Evolutionary conservation across 192 early-diverging fungal genomes (phyloP).

Genomic region (Phlyctochytrium arcticum): DNA sequence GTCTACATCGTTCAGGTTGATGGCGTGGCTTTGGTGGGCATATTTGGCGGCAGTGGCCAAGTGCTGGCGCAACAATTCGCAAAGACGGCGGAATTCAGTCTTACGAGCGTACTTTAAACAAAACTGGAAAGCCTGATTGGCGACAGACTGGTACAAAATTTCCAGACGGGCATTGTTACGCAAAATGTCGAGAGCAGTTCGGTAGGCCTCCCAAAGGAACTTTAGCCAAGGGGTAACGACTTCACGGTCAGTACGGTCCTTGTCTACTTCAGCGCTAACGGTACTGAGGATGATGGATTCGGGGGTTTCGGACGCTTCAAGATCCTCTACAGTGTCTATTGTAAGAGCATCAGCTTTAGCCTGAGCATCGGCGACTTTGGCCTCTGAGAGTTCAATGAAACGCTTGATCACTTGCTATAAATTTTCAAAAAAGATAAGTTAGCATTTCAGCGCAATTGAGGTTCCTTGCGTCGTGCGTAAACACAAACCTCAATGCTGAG

Average conservation of each 20-base stretch:
- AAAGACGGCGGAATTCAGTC: constrained; percentile 97
- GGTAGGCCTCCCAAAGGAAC: constrained; percentile 99
- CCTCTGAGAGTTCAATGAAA: constrained; percentile 84
- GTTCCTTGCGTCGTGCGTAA: neutral
- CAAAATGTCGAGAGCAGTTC: constrained; percentile 93
- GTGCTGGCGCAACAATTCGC: constrained; percentile 94
- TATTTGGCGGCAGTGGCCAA: constrained; percentile 85
- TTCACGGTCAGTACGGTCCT: constrained; percentile 95
- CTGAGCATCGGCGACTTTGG: constrained; percentile 87
- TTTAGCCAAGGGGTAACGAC: constrained; percentile 98
- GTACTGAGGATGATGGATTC: constrained; percentile 95
- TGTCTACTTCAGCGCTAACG: constrained; percentile 88
- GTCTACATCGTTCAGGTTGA: constrained; percentile 95
- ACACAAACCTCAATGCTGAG: constrained; percentile 73
- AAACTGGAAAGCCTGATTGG: constrained; percentile 93
- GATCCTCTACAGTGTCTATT: constrained; percentile 82
- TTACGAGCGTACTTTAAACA: constrained; percentile 93
- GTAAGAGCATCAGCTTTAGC: constrained; percentile 82
- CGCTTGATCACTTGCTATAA: constrained; percentile 74
- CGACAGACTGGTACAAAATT: constrained; percentile 84
- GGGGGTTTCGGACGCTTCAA: constrained; percentile 95
- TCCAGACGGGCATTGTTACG: constrained; percentile 96
- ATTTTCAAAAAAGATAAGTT: neutral
- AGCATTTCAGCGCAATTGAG: too few relatives aligned
- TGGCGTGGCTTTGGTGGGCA: constrained; percentile 82